A percentile compares a stretch with the other conserved stretches of the same genome.
Conservation (phyloP, 306 rosid species). For the Pterocarpus santalinus region DNA sequence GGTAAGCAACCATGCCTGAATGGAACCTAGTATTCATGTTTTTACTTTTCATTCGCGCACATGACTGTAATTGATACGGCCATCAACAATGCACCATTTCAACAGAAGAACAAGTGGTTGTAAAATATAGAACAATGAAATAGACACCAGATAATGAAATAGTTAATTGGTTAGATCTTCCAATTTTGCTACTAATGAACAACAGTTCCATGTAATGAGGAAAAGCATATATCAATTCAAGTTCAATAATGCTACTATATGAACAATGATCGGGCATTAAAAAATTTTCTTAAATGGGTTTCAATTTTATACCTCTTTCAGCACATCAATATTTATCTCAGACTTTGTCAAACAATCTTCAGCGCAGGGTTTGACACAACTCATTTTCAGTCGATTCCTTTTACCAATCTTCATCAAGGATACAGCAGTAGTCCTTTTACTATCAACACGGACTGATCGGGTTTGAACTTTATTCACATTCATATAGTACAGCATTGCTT, state of each 20-base stretch:
- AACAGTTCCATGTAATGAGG: not conserved
- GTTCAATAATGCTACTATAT: slow-evolving; percentile 16
- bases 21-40: slow-evolving; percentile 19
- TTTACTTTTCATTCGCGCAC: slow-evolving; percentile 9
- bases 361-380: slow-evolving; percentile 83
- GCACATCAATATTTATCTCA: slow-evolving; percentile 83
- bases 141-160: slow-evolving; percentile 3
- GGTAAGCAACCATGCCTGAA: slow-evolving; percentile 19
- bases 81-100: slow-evolving; percentile 29
- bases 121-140: slow-evolving; percentile 14
- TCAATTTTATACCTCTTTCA: slow-evolving; percentile 83
- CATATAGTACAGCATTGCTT: slow-evolving; percentile 81
- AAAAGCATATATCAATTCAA: slow-evolving; percentile 27
- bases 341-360: slow-evolving; percentile 86
- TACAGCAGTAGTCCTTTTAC: slow-evolving; percentile 68
- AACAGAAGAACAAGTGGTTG: slow-evolving; percentile 7
- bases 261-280: slow-evolving; percentile 34
- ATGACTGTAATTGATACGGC: not conserved
- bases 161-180: slow-evolving; percentile 22
- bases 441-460: slow-evolving; percentile 78
- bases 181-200: slow-evolving; percentile 12
- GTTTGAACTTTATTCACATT: slow-evolving; percentile 86
- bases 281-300: slow-evolving; percentile 16
- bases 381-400: slow-evolving; percentile 73
- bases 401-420: slow-evolving; percentile 87